phyloP scores from a whole-genome alignment of 140 eudicot species.

The Erigeron philadelphicus region DNA sequence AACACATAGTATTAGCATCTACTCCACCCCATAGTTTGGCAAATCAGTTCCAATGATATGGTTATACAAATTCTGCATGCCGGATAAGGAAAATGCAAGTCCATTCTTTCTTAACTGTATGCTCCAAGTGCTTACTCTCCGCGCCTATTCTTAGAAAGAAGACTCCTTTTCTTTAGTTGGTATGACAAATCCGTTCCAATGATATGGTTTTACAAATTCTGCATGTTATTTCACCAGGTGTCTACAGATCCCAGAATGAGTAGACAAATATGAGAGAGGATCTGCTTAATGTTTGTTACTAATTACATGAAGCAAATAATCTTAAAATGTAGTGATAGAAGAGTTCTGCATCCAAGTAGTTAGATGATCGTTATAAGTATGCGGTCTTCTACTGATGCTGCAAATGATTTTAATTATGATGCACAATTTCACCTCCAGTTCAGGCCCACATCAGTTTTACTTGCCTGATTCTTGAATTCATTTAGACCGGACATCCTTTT shows the following conservation, averaged over 20 bases:
- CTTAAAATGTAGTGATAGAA: neutral
- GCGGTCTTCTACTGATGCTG: neutral
- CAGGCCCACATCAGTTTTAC: neutral
- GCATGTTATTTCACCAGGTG: neutral
- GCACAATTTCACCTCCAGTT: neutral
- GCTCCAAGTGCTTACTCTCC: too few relatives aligned
- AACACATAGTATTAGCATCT: slow-evolving; percentile 3
- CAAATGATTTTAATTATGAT: neutral
- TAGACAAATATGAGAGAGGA: neutral
- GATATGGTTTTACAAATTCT: slow-evolving; percentile 4
- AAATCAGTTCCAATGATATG: too few relatives aligned
- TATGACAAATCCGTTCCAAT: neutral
- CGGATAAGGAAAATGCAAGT: too few relatives aligned
- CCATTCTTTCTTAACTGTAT: too few relatives aligned
- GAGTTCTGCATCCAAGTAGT: slow-evolving; percentile 2
- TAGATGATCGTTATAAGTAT: slow-evolving; percentile 2
- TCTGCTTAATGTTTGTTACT: neutral
- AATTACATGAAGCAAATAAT: neutral
- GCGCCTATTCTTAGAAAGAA: too few relatives aligned
- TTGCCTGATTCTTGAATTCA: neutral
- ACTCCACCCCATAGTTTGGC: neutral
- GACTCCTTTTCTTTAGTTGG: too few relatives aligned
- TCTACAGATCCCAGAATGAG: neutral
- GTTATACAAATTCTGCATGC: too few relatives aligned
- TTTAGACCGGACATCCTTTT: neutral